phyloP scores from a whole-genome alignment of 164 flowering plant genomes.

The Amborella trichopoda region DNA sequence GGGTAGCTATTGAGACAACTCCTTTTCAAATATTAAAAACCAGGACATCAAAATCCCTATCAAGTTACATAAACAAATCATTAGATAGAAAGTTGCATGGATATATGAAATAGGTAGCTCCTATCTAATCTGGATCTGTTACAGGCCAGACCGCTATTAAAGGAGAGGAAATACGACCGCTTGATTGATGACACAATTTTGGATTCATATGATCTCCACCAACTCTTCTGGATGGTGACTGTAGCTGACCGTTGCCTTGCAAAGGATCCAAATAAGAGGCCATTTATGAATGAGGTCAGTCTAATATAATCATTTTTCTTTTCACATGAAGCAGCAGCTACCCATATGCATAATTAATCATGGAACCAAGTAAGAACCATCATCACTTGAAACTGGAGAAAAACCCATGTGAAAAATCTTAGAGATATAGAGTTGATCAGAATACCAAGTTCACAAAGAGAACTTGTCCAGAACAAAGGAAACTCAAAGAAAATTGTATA shows the following conservation, averaged over 20 bases:
- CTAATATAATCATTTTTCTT: background rate
- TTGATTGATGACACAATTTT: conserved; percentile 39
- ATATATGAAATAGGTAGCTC: too few relatives aligned
- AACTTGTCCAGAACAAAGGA: too few relatives aligned
- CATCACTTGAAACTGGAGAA: background rate
- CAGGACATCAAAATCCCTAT: too few relatives aligned
- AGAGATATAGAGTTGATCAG: background rate
- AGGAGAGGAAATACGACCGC: conserved; percentile 50
- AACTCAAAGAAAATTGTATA: too few relatives aligned
- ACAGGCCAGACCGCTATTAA: conserved; percentile 67
- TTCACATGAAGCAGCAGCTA: background rate
- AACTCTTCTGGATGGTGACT: conserved; percentile 62
- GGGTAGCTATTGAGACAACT: conserved; percentile 29
- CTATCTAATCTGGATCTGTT: too few relatives aligned
- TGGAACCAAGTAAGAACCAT: background rate
- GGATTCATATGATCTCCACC: conserved; percentile 52
- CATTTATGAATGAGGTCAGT: conserved; percentile 38
- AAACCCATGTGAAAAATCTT: background rate
- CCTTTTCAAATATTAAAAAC: too few relatives aligned
- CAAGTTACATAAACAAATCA: too few relatives aligned
- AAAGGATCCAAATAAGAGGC: conserved; percentile 41
- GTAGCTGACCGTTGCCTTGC: conserved; percentile 48
- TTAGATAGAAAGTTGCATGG: too few relatives aligned
- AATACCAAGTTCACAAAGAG: background rate
- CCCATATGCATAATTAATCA: background rate